Base-by-base conservation (phyloP, 2,329 filamentous ascomycete species). In the Nothophaeocryptopus gaeumannii region DNA sequence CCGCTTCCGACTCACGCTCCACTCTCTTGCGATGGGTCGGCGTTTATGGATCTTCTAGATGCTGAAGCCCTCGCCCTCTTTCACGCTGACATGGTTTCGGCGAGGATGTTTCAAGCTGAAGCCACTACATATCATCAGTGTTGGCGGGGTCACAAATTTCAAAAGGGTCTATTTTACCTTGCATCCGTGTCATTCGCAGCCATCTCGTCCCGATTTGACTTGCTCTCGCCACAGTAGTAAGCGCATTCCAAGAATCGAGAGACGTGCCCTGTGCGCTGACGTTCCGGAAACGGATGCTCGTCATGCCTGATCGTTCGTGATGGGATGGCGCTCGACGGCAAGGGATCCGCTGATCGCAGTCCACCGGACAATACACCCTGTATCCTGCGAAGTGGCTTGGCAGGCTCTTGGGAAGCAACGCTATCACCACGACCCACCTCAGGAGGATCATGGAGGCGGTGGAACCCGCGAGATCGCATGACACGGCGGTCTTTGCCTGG, bases 21-120 rank as follows among this genome's bases (percentile, higher is more conserved):
- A 92, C 60, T 90, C 85, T 63, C 86, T 78, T 29, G 86, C 85
- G 60, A 89, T 82, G 0, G 84, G 82, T 51, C 84, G 80, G 20
- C 79, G 75, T 54, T 77, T 79, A 58, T 84, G 78, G 51, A 71
- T 68, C 30, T 59, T 69, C 40, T 63, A 70, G 5, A 72, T 66
- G 55, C 64, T 73, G 48, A 72, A 74, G 7, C 63, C 69, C 39
- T 72, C 71, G 34, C 61, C 66, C 9, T 63, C 61, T 12, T 55
- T 56, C 5, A 70, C 56, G 26, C 63, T 66, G 55, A 69, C 59
- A 47, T 70, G 67, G 30, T 61, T 59, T 43, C 61, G 64, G 36
- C 62, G 62, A 40, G 64, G 65, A 55, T 67, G 59, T 38, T 58
- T 59, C 57, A 67, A 56, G 49, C 61, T 64, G 43, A 64, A 38